Conservation (phyloP, 768 basidiomycete genomes). For the Boletus subcaerulescens region DNA sequence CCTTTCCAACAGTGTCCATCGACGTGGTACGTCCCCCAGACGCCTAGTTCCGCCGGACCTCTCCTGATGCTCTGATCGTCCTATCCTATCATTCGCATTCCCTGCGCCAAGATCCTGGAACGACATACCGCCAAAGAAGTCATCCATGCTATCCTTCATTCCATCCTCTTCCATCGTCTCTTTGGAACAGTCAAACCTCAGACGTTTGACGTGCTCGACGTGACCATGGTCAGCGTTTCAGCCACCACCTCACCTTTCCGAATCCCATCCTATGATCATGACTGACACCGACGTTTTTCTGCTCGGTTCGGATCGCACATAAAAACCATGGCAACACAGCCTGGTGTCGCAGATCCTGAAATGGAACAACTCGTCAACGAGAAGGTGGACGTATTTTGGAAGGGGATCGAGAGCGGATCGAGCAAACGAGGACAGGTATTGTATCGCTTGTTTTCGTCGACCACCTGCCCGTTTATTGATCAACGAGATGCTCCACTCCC, state of each 20-base stretch:
- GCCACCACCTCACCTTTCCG: neutral
- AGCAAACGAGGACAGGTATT: constrained; percentile 69
- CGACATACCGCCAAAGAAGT: constrained; percentile 71
- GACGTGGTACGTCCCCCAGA: constrained; percentile 24
- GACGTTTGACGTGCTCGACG: constrained; percentile 76
- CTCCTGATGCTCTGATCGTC: neutral
- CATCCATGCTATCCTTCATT: constrained; percentile 72
- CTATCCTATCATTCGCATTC: too few relatives aligned
- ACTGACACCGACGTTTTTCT: neutral
- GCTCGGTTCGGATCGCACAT: neutral
- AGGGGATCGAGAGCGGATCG: constrained; percentile 59
- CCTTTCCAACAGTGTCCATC: constrained; percentile 29
- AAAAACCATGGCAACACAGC: constrained; percentile 40
- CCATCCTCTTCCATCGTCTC: constrained; percentile 79
- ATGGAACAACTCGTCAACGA: constrained; percentile 71
- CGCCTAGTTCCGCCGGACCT: neutral
- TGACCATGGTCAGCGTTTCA: constrained; percentile 66
- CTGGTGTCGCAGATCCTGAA: constrained; percentile 70
- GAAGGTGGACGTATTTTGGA: constrained; percentile 79
- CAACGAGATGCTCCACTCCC: constrained; percentile 18
- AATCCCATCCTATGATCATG: too few relatives aligned
- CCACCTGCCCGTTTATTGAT: neutral
- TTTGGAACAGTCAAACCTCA: constrained; percentile 78
- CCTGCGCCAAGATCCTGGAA: constrained; percentile 56
- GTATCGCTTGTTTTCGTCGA: neutral